Evolutionary conservation across 805 yeast genomes (phyloP).

Genomic region (Tanozyma kutaoensis): DNA sequence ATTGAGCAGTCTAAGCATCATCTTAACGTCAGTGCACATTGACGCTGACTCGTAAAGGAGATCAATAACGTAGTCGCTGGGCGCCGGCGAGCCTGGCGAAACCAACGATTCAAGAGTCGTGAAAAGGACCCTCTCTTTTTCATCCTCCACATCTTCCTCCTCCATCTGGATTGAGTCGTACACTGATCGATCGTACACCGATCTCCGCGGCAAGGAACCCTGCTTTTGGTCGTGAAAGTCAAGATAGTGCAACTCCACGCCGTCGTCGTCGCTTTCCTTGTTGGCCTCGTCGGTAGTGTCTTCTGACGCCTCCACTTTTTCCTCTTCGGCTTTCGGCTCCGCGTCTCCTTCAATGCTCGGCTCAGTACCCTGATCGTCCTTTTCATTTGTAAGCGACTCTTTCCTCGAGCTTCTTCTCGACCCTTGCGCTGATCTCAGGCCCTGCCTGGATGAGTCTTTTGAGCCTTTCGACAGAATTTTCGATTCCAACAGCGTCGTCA

Average conservation of each 20-base stretch:
- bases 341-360: background rate
- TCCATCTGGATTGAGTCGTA: constrained; percentile 3
- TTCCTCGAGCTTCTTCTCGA: constrained; percentile 9
- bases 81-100: constrained; percentile 40
- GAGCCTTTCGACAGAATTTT: background rate
- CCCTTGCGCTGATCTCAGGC: no score
- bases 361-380: constrained; percentile 1
- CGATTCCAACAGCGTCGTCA: background rate
- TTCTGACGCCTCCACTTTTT: constrained; percentile 1
- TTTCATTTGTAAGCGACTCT: constrained; percentile 3
- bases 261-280: constrained; percentile 16
- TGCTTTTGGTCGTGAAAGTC: constrained; percentile 10
- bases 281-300: constrained; percentile 9
- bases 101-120: constrained; percentile 46
- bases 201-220: constrained; percentile 17
- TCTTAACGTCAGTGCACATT: constrained; percentile 47
- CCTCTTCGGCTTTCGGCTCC: background rate
- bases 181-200: constrained; percentile 18
- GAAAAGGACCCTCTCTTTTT: constrained; percentile 4
- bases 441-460: no score
- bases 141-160: constrained; percentile 8
- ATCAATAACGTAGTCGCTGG: constrained; percentile 43
- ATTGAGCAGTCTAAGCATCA: constrained; percentile 44
- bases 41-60: constrained; percentile 50
- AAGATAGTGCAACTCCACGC: constrained; percentile 16